phyloP scores from a whole-genome alignment of 2,329 filamentous ascomycete species.

The Blumeria graminis region DNA sequence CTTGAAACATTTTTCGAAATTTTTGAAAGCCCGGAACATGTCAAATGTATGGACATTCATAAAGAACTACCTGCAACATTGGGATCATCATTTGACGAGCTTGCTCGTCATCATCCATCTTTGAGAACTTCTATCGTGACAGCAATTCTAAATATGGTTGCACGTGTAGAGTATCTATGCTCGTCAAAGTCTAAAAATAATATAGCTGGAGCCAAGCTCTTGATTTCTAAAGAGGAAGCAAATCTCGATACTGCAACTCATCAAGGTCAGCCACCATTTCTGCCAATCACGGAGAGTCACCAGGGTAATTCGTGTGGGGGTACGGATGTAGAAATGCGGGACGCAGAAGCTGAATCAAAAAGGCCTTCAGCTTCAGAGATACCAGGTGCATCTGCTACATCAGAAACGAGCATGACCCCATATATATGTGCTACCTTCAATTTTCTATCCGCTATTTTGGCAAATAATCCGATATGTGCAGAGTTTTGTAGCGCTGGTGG shows the following conservation, averaged over 20 bases:
- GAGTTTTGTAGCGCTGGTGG: conserved; percentile 59
- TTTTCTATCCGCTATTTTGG: conserved; percentile 32
- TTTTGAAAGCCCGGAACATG: conserved; percentile 80
- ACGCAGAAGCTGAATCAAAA: conserved; percentile 18
- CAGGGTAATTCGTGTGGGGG: conserved; percentile 19
- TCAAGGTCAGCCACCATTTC: conserved; percentile 6
- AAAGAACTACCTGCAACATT: conserved; percentile 46
- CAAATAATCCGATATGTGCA: conserved; percentile 12
- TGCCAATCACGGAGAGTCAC: conserved; percentile 5
- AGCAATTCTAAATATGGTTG: conserved; percentile 74
- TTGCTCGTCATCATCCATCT: conserved; percentile 76
- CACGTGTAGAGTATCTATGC: conserved; percentile 52
- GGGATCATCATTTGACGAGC: conserved; percentile 74
- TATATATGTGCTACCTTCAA: conserved; percentile 55
- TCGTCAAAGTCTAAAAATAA: conserved; percentile 40
- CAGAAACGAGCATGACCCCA: conserved; percentile 9
- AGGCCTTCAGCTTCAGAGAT: conserved; percentile 6
- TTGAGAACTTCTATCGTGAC: conserved; percentile 60
- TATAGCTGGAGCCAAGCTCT: conserved; percentile 59
- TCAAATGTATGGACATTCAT: conserved; percentile 61
- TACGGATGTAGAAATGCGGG: conserved; percentile 42
- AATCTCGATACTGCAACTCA: conserved; percentile 32
- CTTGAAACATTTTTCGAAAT: conserved; percentile 80
- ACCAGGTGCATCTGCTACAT: neutral
- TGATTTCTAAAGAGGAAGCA: conserved; percentile 33